A percentile compares a stretch with the other conserved stretches of the same genome.
These are phyloP conservation scores for Glycine tomentella DNA, from an alignment of 306 rosid genomes.

Conservation along the genomic window DNA sequence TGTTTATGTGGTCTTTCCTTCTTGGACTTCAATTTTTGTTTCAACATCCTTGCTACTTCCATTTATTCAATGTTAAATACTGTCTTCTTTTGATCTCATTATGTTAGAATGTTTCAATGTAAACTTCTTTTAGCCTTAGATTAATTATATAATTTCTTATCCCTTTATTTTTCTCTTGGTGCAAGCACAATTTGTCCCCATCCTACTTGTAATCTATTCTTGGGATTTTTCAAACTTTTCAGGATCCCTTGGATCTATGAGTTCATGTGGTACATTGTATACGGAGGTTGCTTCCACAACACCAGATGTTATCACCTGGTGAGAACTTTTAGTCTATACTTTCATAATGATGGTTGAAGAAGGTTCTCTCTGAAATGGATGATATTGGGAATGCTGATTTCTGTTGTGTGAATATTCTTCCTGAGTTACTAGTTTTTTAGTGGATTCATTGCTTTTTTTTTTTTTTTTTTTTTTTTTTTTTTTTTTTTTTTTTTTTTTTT, in stretches of 20 bases:
- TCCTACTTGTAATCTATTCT: conserved; percentile 29
- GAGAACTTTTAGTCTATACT: conserved; percentile 33
- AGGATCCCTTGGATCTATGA: conserved; percentile 94
- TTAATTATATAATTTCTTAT: conserved; percentile 19
- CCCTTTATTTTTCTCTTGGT: background rate
- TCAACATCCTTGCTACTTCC: conserved; percentile 32
- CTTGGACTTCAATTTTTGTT: conserved; percentile 28
- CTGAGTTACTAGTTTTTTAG: conserved; percentile 21
- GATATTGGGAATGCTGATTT: conserved; percentile 21
- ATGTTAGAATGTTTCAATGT: conserved; percentile 15
- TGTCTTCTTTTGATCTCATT: conserved; percentile 22
- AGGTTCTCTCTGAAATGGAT: conserved; percentile 2
- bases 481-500: too few relatives aligned
- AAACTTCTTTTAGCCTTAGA: conserved; percentile 24
- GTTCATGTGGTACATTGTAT: conserved; percentile 75
- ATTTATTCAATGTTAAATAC: conserved; percentile 7
- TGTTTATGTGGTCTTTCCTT: conserved; percentile 11
- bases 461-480: too few relatives aligned
- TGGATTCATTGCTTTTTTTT: conserved; percentile 9
- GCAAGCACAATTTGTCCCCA: conserved; percentile 4
- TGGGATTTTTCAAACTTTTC: conserved; percentile 38
- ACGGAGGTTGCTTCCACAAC: conserved; percentile 57
- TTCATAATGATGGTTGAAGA: conserved; percentile 25
- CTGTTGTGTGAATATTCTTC: conserved; percentile 9
- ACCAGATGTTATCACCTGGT: conserved; percentile 75